phyloP scores from a whole-genome alignment of 208 protist species.

The Angomonas desouzai region DNA sequence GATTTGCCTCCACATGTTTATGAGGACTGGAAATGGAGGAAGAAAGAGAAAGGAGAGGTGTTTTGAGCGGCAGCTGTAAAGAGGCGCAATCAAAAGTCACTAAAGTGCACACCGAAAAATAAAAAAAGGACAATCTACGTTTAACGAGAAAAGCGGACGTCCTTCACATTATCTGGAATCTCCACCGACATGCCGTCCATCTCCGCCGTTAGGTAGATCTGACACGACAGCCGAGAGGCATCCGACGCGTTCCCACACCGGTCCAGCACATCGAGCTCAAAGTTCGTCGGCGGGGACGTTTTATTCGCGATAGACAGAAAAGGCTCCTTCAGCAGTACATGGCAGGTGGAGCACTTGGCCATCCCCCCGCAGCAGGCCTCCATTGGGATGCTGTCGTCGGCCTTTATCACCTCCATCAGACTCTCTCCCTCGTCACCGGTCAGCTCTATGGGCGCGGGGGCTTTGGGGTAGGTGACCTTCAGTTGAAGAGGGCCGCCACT shows the following conservation, averaged over 20 bases:
- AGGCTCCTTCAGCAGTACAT: conserved; percentile 67
- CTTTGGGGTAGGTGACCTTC: background rate
- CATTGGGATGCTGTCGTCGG: conserved; percentile 30
- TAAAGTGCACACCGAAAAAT: background rate
- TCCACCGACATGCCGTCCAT: background rate
- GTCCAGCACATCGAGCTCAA: conserved; percentile 62
- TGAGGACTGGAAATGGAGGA: no score
- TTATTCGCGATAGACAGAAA: conserved; percentile 45
- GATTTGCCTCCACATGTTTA: no score
- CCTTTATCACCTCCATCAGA: conserved; percentile 86
- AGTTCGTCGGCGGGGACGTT: conserved; percentile 58
- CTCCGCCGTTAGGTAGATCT: background rate
- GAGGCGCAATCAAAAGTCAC: background rate
- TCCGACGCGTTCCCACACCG: conserved; percentile 20
- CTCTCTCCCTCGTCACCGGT: conserved; percentile 41
- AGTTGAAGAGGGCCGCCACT: background rate
- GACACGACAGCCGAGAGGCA: background rate
- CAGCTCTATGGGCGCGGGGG: background rate
- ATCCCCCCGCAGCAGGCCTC: conserved; percentile 87
- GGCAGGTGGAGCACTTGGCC: conserved; percentile 93
- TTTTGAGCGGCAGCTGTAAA: no score
- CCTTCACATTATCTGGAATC: background rate
- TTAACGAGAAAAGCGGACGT: conserved; percentile 2
- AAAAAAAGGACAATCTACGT: background rate
- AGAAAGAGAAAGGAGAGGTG: no score